phyloP scores from a whole-genome alignment of 129 eudicot species.

The Ambrosia trifida region DNA sequence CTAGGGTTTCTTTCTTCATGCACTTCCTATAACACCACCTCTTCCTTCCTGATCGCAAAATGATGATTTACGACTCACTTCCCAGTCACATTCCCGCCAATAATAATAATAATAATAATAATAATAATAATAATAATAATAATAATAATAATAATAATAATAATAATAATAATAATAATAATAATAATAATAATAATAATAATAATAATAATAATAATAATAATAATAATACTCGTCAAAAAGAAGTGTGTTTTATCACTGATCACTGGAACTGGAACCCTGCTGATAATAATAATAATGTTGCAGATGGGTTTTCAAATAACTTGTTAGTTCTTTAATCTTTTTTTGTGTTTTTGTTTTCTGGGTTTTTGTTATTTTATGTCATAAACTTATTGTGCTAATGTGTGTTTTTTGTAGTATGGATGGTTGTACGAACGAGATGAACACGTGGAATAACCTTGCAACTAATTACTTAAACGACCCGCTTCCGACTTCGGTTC shows the following conservation, averaged over 20 bases:
- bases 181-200: too few species aligned
- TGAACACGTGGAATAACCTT: neutral
- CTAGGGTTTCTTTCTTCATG: neutral
- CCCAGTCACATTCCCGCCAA: neutral
- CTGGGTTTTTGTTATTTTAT: neutral
- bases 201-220: too few species aligned
- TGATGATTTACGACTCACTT: neutral
- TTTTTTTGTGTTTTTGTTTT: neutral
- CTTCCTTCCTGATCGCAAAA: neutral
- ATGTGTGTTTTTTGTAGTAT: neutral
- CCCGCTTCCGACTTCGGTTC: neutral
- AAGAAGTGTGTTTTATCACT: too few species aligned
- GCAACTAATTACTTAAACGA: neutral
- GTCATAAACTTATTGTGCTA: neutral
- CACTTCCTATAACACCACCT: too few species aligned
- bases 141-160: too few species aligned
- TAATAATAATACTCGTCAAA: too few species aligned
- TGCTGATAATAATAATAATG: too few species aligned
- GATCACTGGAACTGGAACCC: too few species aligned
- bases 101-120: neutral
- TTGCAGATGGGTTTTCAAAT: neutral
- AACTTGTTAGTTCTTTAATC: slow-evolving; percentile 9
- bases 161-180: too few species aligned
- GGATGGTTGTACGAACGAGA: too few species aligned
- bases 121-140: neutral